A percentile compares a stretch with the other conserved stretches of the same genome.
Conservation (phyloP, 208 protist species). For the Crithidia thermophila region DNA sequence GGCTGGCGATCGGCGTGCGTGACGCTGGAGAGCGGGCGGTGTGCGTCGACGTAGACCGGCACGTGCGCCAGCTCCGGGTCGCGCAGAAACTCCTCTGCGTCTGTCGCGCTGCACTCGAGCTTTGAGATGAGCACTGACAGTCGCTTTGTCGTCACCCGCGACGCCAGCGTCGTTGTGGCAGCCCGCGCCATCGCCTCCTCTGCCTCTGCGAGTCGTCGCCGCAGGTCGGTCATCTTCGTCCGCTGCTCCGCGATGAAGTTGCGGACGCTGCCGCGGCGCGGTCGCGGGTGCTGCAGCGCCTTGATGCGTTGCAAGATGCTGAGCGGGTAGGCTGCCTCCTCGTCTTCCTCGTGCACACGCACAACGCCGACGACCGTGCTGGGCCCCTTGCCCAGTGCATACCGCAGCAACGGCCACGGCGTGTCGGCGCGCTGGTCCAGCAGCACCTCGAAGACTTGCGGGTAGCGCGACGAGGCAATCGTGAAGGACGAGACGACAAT, state of each 20-base stretch:
- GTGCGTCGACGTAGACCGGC: conserved; percentile 33
- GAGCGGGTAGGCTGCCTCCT: conserved; percentile 43
- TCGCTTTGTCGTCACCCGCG: conserved; percentile 30
- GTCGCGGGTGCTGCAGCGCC: conserved; percentile 30
- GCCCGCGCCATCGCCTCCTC: not conserved
- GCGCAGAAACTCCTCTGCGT: conserved; percentile 37
- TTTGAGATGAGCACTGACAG: conserved; percentile 30
- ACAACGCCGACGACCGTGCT: conserved; percentile 37
- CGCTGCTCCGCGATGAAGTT: conserved; percentile 34
- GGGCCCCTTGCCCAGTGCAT: conserved; percentile 45
- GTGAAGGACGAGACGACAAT: conserved; percentile 55
- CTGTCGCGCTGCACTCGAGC: conserved; percentile 29
- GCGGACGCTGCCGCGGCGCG: conserved; percentile 35
- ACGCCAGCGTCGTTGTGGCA: not conserved
- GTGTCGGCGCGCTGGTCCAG: conserved; percentile 44
- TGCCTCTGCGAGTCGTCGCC: conserved; percentile 13
- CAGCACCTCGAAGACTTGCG: conserved; percentile 31
- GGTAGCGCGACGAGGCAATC: conserved; percentile 22
- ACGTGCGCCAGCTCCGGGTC: conserved; percentile 28
- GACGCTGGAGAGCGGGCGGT: not conserved
- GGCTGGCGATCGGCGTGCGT: not conserved
- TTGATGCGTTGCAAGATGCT: conserved; percentile 42
- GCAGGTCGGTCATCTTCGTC: conserved; percentile 29
- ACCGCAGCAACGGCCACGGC: conserved; percentile 48
- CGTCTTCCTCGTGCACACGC: conserved; percentile 40